Percentiles rank a stretch among this genome's conserved stretches.
These are phyloP conservation scores for Meyerozyma athensensis DNA, from an alignment of 1,139 yeast species.

Conservation along the genomic window DNA sequence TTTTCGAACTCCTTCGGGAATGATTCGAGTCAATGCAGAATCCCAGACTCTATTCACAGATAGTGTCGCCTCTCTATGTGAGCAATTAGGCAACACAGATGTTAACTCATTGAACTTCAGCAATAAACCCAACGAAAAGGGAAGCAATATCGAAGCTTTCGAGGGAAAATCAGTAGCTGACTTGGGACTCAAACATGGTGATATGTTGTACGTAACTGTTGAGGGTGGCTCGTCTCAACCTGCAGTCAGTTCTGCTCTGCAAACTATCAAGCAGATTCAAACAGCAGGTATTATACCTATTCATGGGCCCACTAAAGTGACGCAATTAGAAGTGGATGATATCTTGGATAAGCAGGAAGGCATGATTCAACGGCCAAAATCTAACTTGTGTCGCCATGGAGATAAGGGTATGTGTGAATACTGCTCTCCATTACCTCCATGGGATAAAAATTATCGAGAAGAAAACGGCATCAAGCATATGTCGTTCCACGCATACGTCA, in stretches of 20 bases:
- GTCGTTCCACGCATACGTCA: slow-evolving; percentile 80
- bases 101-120: slow-evolving; percentile 36
- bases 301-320: slow-evolving; percentile 18
- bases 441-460: slow-evolving; percentile 75
- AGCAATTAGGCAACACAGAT: slow-evolving; percentile 29
- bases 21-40: slow-evolving; percentile 60
- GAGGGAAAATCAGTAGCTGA: slow-evolving; percentile 43
- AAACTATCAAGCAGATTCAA: neutral
- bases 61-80: slow-evolving; percentile 42
- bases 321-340: slow-evolving; percentile 61
- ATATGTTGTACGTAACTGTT: slow-evolving; percentile 62
- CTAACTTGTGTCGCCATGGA: slow-evolving; percentile 77
- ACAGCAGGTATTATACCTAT: slow-evolving; percentile 9
- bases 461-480: slow-evolving; percentile 80
- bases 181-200: slow-evolving; percentile 76
- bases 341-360: slow-evolving; percentile 68
- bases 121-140: slow-evolving; percentile 44
- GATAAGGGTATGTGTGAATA: slow-evolving; percentile 97
- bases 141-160: slow-evolving; percentile 40
- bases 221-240: slow-evolving; percentile 16
- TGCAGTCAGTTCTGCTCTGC: slow-evolving; percentile 3
- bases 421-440: slow-evolving; percentile 93
- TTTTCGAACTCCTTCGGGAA: slow-evolving; percentile 81
- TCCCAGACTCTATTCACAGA: slow-evolving; percentile 41
- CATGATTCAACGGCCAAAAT: slow-evolving; percentile 58